phyloP scores from a whole-genome alignment of 73 alveolate species.

The Tetrahymena thermophila region DNA sequence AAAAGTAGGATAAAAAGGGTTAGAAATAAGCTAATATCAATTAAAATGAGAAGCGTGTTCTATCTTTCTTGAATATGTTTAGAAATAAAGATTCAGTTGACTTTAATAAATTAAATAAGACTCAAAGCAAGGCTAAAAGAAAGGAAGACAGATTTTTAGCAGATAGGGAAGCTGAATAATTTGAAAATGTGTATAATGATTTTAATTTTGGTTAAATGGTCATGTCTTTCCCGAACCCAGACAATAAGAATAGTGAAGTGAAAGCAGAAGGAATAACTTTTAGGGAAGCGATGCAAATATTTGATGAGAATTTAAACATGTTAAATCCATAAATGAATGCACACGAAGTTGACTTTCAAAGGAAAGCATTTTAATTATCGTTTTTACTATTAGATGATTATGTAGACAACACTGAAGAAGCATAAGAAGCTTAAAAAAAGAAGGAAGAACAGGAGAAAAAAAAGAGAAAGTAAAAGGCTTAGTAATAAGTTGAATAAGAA shows the following conservation, averaged over 20 bases:
- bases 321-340: neutral
- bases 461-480: neutral
- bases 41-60: neutral
- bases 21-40: neutral
- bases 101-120: neutral
- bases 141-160: neutral
- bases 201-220: neutral
- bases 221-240: neutral
- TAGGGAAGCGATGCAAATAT: neutral
- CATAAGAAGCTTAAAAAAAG: neutral
- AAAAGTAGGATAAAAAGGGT: neutral
- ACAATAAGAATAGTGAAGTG: neutral
- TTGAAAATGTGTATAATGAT: neutral
- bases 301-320: neutral
- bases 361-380: neutral
- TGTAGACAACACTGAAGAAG: neutral
- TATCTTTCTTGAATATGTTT: neutral
- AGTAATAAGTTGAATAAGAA: neutral
- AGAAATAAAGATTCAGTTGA: neutral
- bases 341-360: neutral
- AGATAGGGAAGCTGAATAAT: neutral
- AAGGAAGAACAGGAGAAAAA: neutral
- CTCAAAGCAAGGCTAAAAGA: neutral
- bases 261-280: neutral
- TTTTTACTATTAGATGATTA: neutral